phyloP scores from a whole-genome alignment of 2,329 filamentous ascomycete genomes.

The Diaporthe velutina region DNA sequence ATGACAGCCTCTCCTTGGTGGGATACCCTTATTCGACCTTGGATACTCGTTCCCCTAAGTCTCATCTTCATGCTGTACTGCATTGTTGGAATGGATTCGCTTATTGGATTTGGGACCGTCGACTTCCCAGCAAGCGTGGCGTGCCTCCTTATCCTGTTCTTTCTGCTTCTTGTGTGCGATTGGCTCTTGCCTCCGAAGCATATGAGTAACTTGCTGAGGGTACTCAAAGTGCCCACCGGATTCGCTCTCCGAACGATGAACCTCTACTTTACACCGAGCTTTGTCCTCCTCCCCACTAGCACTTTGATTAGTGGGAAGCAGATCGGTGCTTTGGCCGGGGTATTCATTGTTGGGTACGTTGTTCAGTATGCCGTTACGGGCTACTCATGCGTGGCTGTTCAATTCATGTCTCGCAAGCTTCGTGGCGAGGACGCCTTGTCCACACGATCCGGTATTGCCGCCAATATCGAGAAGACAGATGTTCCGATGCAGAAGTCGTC shows the following conservation, averaged over 20 bases:
- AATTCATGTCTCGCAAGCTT: not conserved
- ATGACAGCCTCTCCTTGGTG: not conserved
- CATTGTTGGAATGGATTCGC: slow-evolving; percentile 4
- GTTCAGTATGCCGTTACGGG: not conserved
- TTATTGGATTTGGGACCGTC: slow-evolving; percentile 1
- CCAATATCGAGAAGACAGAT: not conserved
- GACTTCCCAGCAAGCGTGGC: slow-evolving; percentile 25
- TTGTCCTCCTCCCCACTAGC: slow-evolving; percentile 70
- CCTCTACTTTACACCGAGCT: slow-evolving; percentile 70
- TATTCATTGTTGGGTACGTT: slow-evolving; percentile 61
- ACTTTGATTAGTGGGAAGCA: slow-evolving; percentile 65
- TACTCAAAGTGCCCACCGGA: not conserved
- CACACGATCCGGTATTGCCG: not conserved
- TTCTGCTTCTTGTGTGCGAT: not conserved
- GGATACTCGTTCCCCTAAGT: slow-evolving; percentile 1
- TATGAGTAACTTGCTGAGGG: not conserved
- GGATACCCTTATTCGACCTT: not conserved
- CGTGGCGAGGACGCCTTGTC: not conserved
- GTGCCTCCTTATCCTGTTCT: slow-evolving; percentile 15
- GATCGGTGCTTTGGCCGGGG: slow-evolving; percentile 69
- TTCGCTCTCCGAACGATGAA: slow-evolving; percentile 55
- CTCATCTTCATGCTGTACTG: not conserved
- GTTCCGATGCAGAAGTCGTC: not conserved
- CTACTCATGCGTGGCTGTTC: not conserved
- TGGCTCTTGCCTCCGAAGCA: not conserved